Conservation (phyloP, 345 rosid species). For the Camelina neglecta region DNA sequence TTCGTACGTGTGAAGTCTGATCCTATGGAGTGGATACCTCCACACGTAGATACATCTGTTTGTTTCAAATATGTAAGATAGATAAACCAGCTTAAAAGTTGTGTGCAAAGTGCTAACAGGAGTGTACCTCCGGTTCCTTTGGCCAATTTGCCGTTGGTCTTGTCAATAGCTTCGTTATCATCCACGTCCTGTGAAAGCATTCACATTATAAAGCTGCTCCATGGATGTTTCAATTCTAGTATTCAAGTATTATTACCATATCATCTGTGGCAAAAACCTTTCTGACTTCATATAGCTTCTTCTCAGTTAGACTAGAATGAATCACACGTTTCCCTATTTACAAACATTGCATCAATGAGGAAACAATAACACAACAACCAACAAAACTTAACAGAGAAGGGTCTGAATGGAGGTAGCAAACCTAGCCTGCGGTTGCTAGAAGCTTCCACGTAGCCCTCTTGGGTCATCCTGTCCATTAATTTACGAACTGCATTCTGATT, state of each 20-base stretch:
- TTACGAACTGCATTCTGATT: conserved; percentile 68
- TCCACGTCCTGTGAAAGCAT: conserved; percentile 61
- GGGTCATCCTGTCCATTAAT: conserved; percentile 71
- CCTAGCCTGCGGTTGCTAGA: conserved; percentile 84
- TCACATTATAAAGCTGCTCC: conserved; percentile 21
- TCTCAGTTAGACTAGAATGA: conserved; percentile 68
- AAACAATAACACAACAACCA: background rate
- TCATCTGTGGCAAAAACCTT: conserved; percentile 54
- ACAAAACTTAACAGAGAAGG: conserved; percentile 11
- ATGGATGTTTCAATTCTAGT: background rate
- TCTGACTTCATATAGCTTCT: conserved; percentile 78
- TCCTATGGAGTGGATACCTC: conserved; percentile 85
- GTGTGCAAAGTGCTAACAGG: conserved; percentile 1
- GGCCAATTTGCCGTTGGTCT: conserved; percentile 37
- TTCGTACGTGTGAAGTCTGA: conserved; percentile 92
- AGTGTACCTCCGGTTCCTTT: conserved; percentile 34
- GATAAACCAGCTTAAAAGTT: background rate
- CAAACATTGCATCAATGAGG: conserved; percentile 27
- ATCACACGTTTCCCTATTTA: conserved; percentile 84
- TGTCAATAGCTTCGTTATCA: conserved; percentile 42
- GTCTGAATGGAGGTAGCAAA: conserved; percentile 40
- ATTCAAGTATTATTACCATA: conserved; percentile 53
- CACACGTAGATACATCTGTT: conserved; percentile 78
- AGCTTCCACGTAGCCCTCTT: conserved; percentile 81
- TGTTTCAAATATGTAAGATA: background rate